Percentiles rank a stretch among this genome's conserved stretches.
phyloP scores from a whole-genome alignment of 306 rosid genomes.

The Lagenaria siceraria region DNA sequence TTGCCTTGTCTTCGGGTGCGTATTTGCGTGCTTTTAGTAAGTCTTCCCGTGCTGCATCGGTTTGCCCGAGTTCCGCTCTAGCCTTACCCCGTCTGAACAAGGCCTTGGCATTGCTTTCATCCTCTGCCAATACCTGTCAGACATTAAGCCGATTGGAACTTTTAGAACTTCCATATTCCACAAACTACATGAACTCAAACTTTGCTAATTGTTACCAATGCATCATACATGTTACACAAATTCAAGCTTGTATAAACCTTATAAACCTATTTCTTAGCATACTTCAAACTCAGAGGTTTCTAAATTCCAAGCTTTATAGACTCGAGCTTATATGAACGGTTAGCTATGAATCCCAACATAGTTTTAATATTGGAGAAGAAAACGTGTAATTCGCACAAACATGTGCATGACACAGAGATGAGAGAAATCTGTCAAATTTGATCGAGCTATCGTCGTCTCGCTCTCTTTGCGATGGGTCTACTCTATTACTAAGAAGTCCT shows the following conservation, averaged over 20 bases:
- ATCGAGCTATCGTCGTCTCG: neutral
- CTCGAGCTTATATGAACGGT: neutral
- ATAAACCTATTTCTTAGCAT: neutral
- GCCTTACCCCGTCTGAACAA: conserved; percentile 86
- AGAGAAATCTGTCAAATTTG: neutral
- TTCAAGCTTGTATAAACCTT: neutral
- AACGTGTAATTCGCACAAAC: neutral
- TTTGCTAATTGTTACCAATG: neutral
- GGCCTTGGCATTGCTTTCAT: conserved; percentile 75
- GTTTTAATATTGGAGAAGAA: neutral
- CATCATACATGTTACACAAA: neutral
- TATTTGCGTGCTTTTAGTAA: conserved; percentile 46
- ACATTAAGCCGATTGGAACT: neutral
- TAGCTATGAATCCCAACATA: neutral
- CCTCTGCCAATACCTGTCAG: conserved; percentile 71
- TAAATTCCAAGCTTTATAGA: neutral
- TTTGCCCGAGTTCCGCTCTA: conserved; percentile 82
- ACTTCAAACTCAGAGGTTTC: neutral
- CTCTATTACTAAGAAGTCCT: neutral
- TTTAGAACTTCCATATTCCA: neutral
- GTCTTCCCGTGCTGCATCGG: conserved; percentile 78
- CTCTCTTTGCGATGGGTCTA: neutral
- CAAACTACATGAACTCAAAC: neutral
- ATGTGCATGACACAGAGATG: neutral
- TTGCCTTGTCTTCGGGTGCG: conserved; percentile 71